phyloP scores from a whole-genome alignment of 2,329 filamentous ascomycete species.

The Sarocladium oryzae region DNA sequence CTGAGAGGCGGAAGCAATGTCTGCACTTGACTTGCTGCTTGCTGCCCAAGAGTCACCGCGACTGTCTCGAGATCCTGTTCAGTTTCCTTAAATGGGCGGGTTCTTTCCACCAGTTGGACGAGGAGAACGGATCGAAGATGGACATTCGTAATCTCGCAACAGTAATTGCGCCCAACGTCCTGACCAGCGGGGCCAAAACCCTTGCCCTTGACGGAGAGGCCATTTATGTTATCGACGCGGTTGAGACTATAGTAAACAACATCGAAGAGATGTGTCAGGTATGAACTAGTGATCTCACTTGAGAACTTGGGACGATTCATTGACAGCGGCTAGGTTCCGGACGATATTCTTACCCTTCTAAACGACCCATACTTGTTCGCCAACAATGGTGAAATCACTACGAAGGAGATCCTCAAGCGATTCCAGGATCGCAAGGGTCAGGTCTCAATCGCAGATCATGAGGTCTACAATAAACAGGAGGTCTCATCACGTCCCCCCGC shows the following conservation, averaged over 20 bases:
- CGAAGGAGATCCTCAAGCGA: conserved; percentile 92
- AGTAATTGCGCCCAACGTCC: conserved; percentile 92
- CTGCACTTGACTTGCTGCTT: conserved; percentile 89
- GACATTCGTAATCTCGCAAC: conserved; percentile 96
- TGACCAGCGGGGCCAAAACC: conserved; percentile 64
- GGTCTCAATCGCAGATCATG: conserved; percentile 54
- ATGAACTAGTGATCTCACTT: conserved; percentile 30
- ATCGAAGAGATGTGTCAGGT: conserved; percentile 98
- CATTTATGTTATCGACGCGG: conserved; percentile 88
- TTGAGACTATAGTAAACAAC: conserved; percentile 82
- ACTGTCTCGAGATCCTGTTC: conserved; percentile 92
- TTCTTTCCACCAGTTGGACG: conserved; percentile 94
- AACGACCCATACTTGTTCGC: conserved; percentile 79
- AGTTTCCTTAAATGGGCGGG: conserved; percentile 96
- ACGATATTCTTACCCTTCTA: conserved; percentile 80
- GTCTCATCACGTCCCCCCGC: conserved; percentile 49
- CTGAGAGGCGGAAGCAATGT: conserved; percentile 74
- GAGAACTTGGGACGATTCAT: conserved; percentile 1
- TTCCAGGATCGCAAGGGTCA: conserved; percentile 71
- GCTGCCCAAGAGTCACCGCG: conserved; percentile 83
- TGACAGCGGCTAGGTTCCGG: conserved; percentile 64
- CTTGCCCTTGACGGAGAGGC: conserved; percentile 75
- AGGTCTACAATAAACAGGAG: conserved; percentile 51
- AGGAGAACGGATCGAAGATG: conserved; percentile 98
- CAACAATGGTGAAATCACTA: conserved; percentile 79